A percentile compares a stretch with the other conserved stretches of the same genome.
phyloP scores from a whole-genome alignment of 176 grass and related monocot species.

The Aegilops tauschii region DNA sequence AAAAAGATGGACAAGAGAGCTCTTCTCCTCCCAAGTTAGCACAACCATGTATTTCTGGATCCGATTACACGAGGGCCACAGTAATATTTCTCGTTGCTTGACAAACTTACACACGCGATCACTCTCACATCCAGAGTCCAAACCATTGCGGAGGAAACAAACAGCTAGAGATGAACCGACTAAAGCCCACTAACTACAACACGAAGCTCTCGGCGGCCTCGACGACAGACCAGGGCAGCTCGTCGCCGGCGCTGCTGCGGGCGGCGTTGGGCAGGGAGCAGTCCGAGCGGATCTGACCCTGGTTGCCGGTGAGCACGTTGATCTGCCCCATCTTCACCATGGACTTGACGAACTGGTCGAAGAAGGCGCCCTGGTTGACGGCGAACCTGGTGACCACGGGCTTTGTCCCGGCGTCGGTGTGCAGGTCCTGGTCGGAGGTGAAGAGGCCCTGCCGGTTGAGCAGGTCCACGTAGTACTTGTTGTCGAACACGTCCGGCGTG shows the following conservation, averaged over 20 bases:
- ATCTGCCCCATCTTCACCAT: conserved; percentile 52
- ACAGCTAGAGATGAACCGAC: not conserved
- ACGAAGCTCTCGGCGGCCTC: conserved; percentile 6
- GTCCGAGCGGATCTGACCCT: conserved; percentile 42
- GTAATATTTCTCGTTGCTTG: not conserved
- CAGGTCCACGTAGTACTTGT: conserved; percentile 36
- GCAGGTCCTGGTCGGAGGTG: conserved; percentile 50
- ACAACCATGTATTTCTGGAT: too few relatives aligned
- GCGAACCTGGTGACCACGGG: conserved; percentile 29
- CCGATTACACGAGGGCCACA: too few relatives aligned
- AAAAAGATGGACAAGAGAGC: too few relatives aligned
- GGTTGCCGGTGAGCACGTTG: conserved; percentile 23
- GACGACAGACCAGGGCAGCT: conserved; percentile 8
- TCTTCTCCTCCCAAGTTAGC: too few relatives aligned
- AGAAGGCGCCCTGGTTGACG: conserved; percentile 28
- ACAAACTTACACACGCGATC: not conserved
- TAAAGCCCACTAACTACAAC: not conserved
- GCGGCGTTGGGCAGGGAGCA: conserved; percentile 36
- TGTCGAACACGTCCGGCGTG: conserved; percentile 19
- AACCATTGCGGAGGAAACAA: not conserved
- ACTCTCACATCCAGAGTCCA: not conserved
- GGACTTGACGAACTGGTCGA: conserved; percentile 31
- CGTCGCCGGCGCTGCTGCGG: too few relatives aligned
- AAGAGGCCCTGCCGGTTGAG: conserved; percentile 33
- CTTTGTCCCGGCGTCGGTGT: conserved; percentile 12